Evolutionary conservation across 2,329 filamentous ascomycete genomes (phyloP).

Genomic region (Hypomyces perniciosus): DNA sequence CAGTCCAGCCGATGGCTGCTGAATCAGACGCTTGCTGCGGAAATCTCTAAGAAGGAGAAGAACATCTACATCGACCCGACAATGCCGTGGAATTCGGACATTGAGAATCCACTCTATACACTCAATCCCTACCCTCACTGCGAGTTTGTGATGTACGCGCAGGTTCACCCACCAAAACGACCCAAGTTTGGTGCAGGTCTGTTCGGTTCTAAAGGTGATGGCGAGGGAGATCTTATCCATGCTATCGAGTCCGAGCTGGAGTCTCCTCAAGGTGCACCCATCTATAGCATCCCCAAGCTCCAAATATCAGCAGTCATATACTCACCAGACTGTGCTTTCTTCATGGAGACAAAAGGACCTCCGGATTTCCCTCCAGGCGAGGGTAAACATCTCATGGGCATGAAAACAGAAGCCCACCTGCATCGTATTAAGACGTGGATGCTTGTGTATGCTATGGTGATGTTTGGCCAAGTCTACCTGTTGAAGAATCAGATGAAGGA

Average conservation of each 20-base stretch:
- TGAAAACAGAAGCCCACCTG: conserved; percentile 56
- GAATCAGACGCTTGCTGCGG: conserved; percentile 63
- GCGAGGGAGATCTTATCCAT: conserved; percentile 36
- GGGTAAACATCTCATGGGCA: conserved; percentile 50
- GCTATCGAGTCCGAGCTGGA: conserved; percentile 59
- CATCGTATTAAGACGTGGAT: conserved; percentile 54
- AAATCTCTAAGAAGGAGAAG: conserved; percentile 59
- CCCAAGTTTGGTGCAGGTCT: conserved; percentile 28
- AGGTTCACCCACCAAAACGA: conserved; percentile 56
- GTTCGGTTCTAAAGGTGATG: conserved; percentile 27
- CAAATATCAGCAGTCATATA: conserved; percentile 59
- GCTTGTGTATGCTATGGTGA: conserved; percentile 48
- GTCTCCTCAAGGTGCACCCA: conserved; percentile 53
- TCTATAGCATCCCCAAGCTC: conserved; percentile 48
- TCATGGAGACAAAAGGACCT: conserved; percentile 59
- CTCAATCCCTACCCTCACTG: conserved; percentile 64
- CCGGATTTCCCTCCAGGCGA: conserved; percentile 47
- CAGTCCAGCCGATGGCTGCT: conserved; percentile 57
- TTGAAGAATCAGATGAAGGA: conserved; percentile 61
- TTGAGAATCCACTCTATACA: conserved; percentile 54
- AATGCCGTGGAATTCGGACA: conserved; percentile 72
- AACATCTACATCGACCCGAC: conserved; percentile 48
- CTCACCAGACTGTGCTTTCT: conserved; percentile 63
- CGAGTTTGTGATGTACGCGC: conserved; percentile 82
- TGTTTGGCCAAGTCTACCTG: conserved; percentile 56